These are phyloP conservation scores for Lodderomyces beijingensis DNA, from an alignment of 1,139 yeast genomes.

Conservation along the genomic window DNA sequence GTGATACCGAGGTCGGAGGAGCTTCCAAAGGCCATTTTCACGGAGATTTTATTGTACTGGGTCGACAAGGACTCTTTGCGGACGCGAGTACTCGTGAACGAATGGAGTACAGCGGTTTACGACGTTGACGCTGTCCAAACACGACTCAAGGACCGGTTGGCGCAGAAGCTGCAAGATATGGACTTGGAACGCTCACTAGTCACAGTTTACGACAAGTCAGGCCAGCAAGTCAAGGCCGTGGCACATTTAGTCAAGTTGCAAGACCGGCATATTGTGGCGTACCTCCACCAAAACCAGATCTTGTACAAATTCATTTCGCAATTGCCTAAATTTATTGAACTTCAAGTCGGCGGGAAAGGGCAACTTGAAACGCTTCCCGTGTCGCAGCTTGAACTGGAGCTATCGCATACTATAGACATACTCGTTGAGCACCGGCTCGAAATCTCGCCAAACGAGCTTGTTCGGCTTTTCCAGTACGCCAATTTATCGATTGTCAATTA, in stretches of 20 bases:
- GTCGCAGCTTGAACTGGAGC: conserved; percentile 32
- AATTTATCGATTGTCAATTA: conserved; percentile 54
- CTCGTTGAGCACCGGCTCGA: conserved; percentile 67
- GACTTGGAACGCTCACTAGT: conserved; percentile 49
- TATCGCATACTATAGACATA: conserved; percentile 47
- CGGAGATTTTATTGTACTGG: conserved; percentile 48
- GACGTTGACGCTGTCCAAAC: conserved; percentile 43
- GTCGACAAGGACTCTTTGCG: conserved; percentile 28
- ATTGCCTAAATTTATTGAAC: conserved; percentile 50
- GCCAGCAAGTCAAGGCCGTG: conserved; percentile 62
- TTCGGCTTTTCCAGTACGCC: conserved; percentile 41
- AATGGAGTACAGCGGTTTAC: conserved; percentile 62
- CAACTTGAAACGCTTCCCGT: background rate
- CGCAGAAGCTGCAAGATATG: background rate
- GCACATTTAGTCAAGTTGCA: conserved; percentile 53
- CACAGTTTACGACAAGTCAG: conserved; percentile 50
- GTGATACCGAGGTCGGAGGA: conserved; percentile 48
- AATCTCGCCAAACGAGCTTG: conserved; percentile 47
- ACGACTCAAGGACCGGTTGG: conserved; percentile 40
- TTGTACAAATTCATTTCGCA: conserved; percentile 44
- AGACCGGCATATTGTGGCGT: conserved; percentile 52
- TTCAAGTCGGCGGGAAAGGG: conserved; percentile 20
- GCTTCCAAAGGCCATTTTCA: conserved; percentile 42
- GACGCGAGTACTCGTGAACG: conserved; percentile 38
- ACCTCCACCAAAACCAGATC: conserved; percentile 60